Percentiles rank a stretch among this genome's conserved stretches.
Evolutionary conservation across 257 asterid species (phyloP).

Genomic region (Nicotiana noctiflora): DNA sequence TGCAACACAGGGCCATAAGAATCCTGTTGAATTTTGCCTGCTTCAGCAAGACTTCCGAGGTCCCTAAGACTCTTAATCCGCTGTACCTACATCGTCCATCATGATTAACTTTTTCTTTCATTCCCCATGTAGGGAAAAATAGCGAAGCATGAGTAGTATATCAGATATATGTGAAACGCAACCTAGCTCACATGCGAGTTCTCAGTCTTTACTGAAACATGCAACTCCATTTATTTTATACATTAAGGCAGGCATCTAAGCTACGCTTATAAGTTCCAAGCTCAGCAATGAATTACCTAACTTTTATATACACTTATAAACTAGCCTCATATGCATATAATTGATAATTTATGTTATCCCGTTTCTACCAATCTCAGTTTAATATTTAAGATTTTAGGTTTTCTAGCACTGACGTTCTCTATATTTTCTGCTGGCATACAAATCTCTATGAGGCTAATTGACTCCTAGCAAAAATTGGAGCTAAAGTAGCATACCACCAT

Average conservation of each 20-base stretch:
- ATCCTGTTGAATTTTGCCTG: constrained; percentile 27
- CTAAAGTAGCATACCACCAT: neutral
- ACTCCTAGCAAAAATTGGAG: neutral
- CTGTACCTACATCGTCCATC: constrained; percentile 32
- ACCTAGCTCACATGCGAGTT: neutral
- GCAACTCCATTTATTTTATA: neutral
- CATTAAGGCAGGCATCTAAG: neutral
- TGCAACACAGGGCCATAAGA: constrained; percentile 58
- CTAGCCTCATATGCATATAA: neutral
- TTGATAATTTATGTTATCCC: neutral
- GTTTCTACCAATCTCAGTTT: neutral
- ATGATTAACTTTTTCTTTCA: neutral
- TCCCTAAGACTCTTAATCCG: constrained; percentile 44
- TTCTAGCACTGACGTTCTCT: neutral
- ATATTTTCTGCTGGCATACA: neutral
- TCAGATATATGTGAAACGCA: neutral
- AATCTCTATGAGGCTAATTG: neutral
- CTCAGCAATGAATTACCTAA: neutral
- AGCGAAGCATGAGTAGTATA: neutral
- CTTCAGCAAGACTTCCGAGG: constrained; percentile 42
- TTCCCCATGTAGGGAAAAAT: too few relatives aligned
- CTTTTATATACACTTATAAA: neutral
- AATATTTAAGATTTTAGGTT: neutral
- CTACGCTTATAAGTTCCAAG: neutral
- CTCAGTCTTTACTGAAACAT: neutral